Base-by-base conservation (phyloP, 371 early-diverging fungal species). In the Lichtheimia corymbifera region DNA sequence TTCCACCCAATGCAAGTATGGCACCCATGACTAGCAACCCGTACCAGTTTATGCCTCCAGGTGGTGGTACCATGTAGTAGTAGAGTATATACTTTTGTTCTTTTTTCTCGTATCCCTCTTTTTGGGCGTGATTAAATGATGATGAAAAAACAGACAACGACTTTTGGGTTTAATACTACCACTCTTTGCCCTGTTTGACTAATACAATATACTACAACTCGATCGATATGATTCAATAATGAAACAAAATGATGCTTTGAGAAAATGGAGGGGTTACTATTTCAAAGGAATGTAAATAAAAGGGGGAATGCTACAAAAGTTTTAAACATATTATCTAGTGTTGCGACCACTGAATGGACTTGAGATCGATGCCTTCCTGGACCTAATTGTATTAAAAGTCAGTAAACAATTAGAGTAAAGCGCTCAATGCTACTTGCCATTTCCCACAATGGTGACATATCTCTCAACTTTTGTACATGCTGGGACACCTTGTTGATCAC, bases 371-470 rank as follows among this genome's bases (percentile, higher is more conserved):
- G 14, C 96, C 96, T 61, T 96, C 95, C 71, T 93, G 95, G 53
- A 89, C 72, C 80, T 79, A 56, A n/a, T 44, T 5, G 6, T 68
- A 49, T 22, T 22, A 1, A 65, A 7, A 17, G 47, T 47, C 47
- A 47, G 17, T 22, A 22, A 50, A 55, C 44, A 59, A 44, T 15
- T 15, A 62, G 30, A 35, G 15, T 40, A 41, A 24, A 61, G 13
- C 9, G 9, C 30, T 18, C 22, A 11, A 15, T 20, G 4, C 53
- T 13, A 27, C 67, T 66, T 67, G 81, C 89, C 98, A 98, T 99
- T 80, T 99, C 99, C 95, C 98, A 99, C 41, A 99, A 85, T 12
- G 99, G 99, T 45, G 93, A 93, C 94, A 99, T 94, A 61, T 99
- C 99, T 63, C 99, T 81, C 67, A 99, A 74, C 66, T 87, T 87